Evolutionary conservation across 768 basidiomycete genomes (phyloP), one percentile per base, ranked within the genome.

Genomic region (Serendipita sp.): DNA sequence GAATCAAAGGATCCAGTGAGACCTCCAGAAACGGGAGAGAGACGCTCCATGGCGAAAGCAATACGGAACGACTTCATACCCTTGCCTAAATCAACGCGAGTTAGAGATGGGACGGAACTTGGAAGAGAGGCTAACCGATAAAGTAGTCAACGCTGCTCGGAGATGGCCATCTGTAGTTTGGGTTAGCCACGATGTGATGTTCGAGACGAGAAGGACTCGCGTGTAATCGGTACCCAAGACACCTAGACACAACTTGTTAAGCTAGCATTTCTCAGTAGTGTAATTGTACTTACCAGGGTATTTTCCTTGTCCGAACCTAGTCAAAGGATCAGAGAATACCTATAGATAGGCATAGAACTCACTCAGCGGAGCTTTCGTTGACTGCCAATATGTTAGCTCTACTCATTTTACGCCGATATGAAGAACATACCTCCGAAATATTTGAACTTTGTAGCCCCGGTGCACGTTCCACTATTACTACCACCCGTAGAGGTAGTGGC

Each of bases 31-130:
- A 80, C 81, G 44, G 83, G 80, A 66, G 72, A 77, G 54, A 85
- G 67, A 63, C 83, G 80, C 70, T 85, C 84, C 73, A 80, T 74
- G 66, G 75, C 69, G 80, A 85, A 85, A 5, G 83, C 78, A 66
- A 85, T 73, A 66, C 83, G 81, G 81, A 84, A 84, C 13, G 80
- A 76, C 73, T 83, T 83, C 75, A 84, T 80, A 34, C 82, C 83
- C 69, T 81, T 72, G 15, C 70, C 72, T 56, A 81, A 35, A 37
- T 2, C 4, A 34, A 41, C 13, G 0, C 5, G 41, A 28, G 28
- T 60, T n/a, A 60, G 56, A 60, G 13, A 60, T 18, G 16, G n/a
- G 1, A 24, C 8, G 18, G 5, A 51, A 46, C 45, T 51, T 73
- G 72, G 84, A 84, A 76, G 73, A 83, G 76, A 73, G 53, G 24